phyloP scores from a whole-genome alignment of 176 grass and related monocot genomes.

The Guadua angustifolia region DNA sequence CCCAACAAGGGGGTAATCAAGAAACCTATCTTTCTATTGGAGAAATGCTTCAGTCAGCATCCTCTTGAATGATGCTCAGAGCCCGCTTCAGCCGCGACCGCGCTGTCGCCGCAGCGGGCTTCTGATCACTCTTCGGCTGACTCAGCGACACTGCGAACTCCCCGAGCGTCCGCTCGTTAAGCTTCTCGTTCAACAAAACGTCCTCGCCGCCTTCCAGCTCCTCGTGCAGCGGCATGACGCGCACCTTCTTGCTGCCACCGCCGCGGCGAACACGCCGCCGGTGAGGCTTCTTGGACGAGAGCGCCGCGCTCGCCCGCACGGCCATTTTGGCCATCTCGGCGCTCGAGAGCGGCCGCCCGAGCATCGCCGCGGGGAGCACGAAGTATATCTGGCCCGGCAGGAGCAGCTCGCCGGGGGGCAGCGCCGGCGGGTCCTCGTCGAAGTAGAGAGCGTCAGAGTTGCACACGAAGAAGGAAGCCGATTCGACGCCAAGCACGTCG shows the following conservation, averaged over 20 bases:
- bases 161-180: conserved; percentile 56
- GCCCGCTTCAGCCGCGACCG: conserved; percentile 35
- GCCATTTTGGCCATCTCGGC: conserved; percentile 56
- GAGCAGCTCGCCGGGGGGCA: conserved; percentile 8
- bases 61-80: conserved; percentile 59
- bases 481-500: conserved; percentile 3
- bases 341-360: conserved; percentile 22
- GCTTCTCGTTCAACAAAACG: conserved; percentile 39
- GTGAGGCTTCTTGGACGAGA: conserved; percentile 9
- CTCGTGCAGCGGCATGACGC: conserved; percentile 40
- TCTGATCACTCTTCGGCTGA: not conserved
- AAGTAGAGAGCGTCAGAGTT: conserved; percentile 58
- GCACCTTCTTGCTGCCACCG: conserved; percentile 9
- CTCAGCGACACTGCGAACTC: not conserved
- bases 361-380: conserved; percentile 53
- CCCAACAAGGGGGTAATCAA: not conserved
- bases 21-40: not conserved
- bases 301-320: conserved; percentile 49
- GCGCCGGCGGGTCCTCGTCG: not conserved
- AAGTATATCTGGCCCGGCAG: conserved; percentile 54
- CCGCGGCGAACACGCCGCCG: not conserved
- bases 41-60: conserved; percentile 27
- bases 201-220: not conserved
- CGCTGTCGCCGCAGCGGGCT: conserved; percentile 6
- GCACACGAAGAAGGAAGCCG: conserved; percentile 43